A percentile compares a stretch with the other conserved stretches of the same genome.
Conservation (phyloP, 2,329 filamentous ascomycete species). For the Penicillium sp. region DNA sequence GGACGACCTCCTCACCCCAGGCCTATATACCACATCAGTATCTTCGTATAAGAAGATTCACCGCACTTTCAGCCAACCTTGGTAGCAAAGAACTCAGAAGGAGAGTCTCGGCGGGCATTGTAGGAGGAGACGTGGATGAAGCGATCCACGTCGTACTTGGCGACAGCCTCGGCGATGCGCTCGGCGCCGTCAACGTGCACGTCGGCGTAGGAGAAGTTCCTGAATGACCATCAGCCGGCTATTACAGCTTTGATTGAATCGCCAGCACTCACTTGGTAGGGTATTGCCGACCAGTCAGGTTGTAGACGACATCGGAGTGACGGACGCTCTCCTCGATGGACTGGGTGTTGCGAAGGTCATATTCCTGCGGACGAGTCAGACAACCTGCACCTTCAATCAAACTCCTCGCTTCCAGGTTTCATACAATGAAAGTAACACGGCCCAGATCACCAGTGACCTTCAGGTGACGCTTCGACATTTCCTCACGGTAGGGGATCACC, state of each 20-base stretch:
- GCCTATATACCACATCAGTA: conserved; percentile 52
- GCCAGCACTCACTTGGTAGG: conserved; percentile 75
- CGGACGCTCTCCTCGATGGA: conserved; percentile 96
- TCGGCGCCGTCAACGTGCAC: conserved; percentile 91
- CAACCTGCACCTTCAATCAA: neutral
- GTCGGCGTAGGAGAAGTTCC: conserved; percentile 91
- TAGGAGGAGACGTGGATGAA: conserved; percentile 97
- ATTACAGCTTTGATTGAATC: neutral
- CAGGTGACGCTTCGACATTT: conserved; percentile 96
- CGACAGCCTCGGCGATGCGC: conserved; percentile 89
- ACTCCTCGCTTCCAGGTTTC: conserved; percentile 1
- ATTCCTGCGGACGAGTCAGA: conserved; percentile 63
- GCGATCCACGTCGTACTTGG: conserved; percentile 96
- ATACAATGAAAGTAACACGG: conserved; percentile 79
- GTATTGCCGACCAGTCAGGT: conserved; percentile 90
- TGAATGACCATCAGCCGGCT: conserved; percentile 46
- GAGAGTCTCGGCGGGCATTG: conserved; percentile 78
- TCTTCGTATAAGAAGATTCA: neutral
- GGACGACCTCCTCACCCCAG: conserved; percentile 77
- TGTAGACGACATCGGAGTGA: conserved; percentile 97
- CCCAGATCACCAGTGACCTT: conserved; percentile 96
- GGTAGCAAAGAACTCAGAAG: conserved; percentile 86
- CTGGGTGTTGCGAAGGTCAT: conserved; percentile 88
- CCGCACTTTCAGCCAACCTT: conserved; percentile 60
- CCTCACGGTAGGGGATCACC: conserved; percentile 89